Conservation (phyloP, 2,329 filamentous ascomycete species). For the Arthrobotrys conoides region DNA sequence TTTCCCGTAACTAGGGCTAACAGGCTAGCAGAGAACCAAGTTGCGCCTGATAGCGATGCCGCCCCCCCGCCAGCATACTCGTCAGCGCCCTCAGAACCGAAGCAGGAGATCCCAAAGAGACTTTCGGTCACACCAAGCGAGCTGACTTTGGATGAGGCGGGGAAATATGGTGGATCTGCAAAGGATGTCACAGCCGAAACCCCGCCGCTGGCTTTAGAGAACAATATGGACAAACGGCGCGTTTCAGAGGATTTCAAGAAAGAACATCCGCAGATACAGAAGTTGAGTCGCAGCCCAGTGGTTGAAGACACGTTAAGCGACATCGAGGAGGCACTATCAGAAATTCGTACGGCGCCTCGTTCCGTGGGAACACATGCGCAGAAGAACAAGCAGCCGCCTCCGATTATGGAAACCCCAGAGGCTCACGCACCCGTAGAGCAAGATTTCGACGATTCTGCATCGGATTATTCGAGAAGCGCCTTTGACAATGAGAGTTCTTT, state of each 20-base stretch:
- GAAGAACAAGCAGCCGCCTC: conserved; percentile 69
- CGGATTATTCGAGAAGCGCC: conserved; percentile 63
- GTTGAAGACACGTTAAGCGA: conserved; percentile 96
- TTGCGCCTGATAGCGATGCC: conserved; percentile 49
- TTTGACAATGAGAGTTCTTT: conserved; percentile 52
- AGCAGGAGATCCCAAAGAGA: conserved; percentile 58
- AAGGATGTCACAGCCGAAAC: conserved; percentile 47
- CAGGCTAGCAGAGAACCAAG: conserved; percentile 35
- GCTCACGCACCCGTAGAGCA: conserved; percentile 56
- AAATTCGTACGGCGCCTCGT: conserved; percentile 71
- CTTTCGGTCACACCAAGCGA: conserved; percentile 56
- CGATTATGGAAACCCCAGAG: conserved; percentile 56
- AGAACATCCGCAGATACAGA: conserved; percentile 47
- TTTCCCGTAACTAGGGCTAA: conserved; percentile 24
- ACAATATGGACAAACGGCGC: conserved; percentile 55
- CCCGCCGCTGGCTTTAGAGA: conserved; percentile 50
- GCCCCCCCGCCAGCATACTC: conserved; percentile 49
- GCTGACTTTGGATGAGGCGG: conserved; percentile 44
- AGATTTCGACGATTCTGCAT: conserved; percentile 63
- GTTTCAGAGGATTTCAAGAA: conserved; percentile 54
- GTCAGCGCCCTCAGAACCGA: conserved; percentile 48
- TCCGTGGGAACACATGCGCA: conserved; percentile 44
- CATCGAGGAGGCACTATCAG: conserved; percentile 96
- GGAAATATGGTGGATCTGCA: conserved; percentile 50
- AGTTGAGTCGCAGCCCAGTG: conserved; percentile 74